Evolutionary conservation across 768 basidiomycete genomes (phyloP), one percentile per base, ranked within the genome.

Genomic region (Suillus weaverae): DNA sequence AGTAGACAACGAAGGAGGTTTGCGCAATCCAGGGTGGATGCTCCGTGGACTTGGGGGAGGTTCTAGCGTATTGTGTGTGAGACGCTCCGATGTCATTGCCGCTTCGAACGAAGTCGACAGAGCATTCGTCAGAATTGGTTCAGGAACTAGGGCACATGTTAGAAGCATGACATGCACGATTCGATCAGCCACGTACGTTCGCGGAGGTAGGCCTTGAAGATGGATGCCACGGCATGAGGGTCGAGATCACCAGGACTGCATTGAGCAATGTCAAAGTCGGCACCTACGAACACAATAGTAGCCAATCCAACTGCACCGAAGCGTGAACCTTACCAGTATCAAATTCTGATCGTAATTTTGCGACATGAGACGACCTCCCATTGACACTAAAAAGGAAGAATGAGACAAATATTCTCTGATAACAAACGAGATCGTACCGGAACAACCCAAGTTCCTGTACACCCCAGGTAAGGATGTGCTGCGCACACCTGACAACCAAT

Each of bases 121-220:
- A 18, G 81, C 79, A 38, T 85, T 81, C 5, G 95, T 98, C 65
- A 98, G 77, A 59, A 97, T 88, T 0, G 90, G 88, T 66, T 93
- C 90, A 1, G 95, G 96, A 44, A 98, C 95, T 97, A 69, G 32
- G 64, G 50, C 11, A 64, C 30, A 50, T 54, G 41, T 60, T 53
- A 57, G 16, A 48, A 38, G 46, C n/a, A 8, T 57, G 56, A 20
- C 5, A 63, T 63, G 50, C 56, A 18, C 26, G 39, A 65, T 16
- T 36, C 62, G 59, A 55, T 33, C 33, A 70, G 59, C 10, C 53
- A 83, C 95, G 81, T 78, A 97, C 95, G 80, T 84, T 97, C 95
- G 63, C 96, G 90, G 50, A 98, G 81, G 74, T 88, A 98, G 1
- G 93, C 90, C 76, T 97, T 97, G 80, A 97, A 97, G 36, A 97